Evolutionary conservation across 148 eudicot genomes (phyloP), one percentile per base, ranked within the genome.

Genomic region (Rheum nobile): DNA sequence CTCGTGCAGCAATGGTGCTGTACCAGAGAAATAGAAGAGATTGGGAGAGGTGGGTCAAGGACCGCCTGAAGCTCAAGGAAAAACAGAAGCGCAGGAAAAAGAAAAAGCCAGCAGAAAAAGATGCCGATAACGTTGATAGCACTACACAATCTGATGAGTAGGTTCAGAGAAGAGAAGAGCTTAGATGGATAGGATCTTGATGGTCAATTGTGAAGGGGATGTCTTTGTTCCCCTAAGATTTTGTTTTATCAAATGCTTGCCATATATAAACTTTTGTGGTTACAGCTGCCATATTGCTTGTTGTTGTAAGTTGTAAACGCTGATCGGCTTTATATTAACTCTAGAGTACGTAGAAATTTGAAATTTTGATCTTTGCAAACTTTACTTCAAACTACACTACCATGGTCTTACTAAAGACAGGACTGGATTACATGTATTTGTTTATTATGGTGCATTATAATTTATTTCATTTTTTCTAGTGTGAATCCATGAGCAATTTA

Each of bases 1-100:
- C 97, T 48, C 93, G 98, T 11, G 96, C 98, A 41, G 98, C 97
- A 16, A 94, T 94, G 98, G 32, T 88, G 76, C 91, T 94, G 48
- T 94, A 94, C 79, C 89, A 88, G 84, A 94, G 77, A 75, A 84
- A 86, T 79, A 88, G 76, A 65, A 89, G 76, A 73, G 84, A 81
- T 73, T 94, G 97, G 98, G 98, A 94, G 83, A 86, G 65, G 80
- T 80, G 84, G 75, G 77, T 80, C 80, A 94, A 89, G 77, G 96
- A 89, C 75, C 83, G 75, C 28, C 42, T 61, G 17, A 84, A 82
- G 78, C 86, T 87, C 16, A 75, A 79, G 78, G 83, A 81, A 76
- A 94, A 91, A 79, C 97, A 88, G 80, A 94, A 87, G 86, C 84
- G 86, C 76, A 86, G 93, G 17, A 89, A 85, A 78, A 83, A 41